phyloP scores from a whole-genome alignment of 352 stramenopile genomes.

The Pseudoperonospora humuli region DNA sequence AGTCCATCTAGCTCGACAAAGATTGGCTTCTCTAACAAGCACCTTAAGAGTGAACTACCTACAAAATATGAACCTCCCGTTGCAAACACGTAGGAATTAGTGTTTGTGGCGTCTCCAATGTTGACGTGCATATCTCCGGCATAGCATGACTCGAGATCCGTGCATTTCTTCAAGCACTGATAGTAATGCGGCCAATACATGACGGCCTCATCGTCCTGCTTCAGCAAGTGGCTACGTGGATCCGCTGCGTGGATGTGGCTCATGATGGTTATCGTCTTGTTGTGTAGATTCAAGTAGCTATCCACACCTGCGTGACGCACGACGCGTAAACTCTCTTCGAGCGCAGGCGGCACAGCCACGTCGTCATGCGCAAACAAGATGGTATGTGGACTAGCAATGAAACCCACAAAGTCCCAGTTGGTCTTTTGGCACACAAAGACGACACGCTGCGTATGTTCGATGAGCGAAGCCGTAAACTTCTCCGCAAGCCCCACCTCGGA shows the following conservation, averaged over 20 bases:
- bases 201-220: slow-evolving; percentile 69
- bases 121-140: slow-evolving; percentile 79
- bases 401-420: slow-evolving; percentile 73
- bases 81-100: slow-evolving; percentile 76
- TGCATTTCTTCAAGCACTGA: slow-evolving; percentile 66
- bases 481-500: slow-evolving; percentile 29
- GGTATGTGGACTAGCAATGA: slow-evolving; percentile 52
- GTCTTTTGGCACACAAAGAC: slow-evolving; percentile 69
- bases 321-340: slow-evolving; percentile 50
- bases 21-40: slow-evolving; percentile 50
- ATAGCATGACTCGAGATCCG: slow-evolving; percentile 55
- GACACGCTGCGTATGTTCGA: slow-evolving; percentile 49
- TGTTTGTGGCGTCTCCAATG: slow-evolving; percentile 46
- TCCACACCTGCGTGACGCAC: slow-evolving; percentile 58
- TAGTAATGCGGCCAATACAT: slow-evolving; percentile 79
- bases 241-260: slow-evolving; percentile 49
- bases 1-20: slow-evolving; percentile 58
- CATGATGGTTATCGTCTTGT: slow-evolving; percentile 79
- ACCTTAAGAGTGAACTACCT: slow-evolving; percentile 55
- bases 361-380: slow-evolving; percentile 64
- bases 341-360: slow-evolving; percentile 36
- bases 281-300: slow-evolving; percentile 72
- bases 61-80: slow-evolving; percentile 73
- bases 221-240: slow-evolving; percentile 49
- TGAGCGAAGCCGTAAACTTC: slow-evolving; percentile 41